These are phyloP conservation scores for Leishmania tropica DNA, from an alignment of 208 protist species.

Conservation along the genomic window DNA sequence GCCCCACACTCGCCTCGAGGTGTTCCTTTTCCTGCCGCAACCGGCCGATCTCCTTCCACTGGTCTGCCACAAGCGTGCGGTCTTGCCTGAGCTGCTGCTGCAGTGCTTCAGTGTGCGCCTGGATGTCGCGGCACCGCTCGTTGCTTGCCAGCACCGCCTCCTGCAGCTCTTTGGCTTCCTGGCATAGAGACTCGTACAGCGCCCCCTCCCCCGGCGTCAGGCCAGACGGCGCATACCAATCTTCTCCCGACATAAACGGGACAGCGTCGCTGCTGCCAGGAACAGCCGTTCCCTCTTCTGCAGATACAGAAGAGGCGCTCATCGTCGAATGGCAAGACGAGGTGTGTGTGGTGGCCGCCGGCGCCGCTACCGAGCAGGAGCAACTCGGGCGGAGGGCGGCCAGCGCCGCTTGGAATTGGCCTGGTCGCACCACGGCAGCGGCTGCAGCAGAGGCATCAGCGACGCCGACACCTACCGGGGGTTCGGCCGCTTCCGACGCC, in stretches of 20 bases:
- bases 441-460: neutral
- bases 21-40: slow-evolving; percentile 42
- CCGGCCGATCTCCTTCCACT: slow-evolving; percentile 45
- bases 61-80: slow-evolving; percentile 67
- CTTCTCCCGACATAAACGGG: neutral
- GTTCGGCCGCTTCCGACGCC: neutral
- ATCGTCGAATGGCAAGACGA: slow-evolving; percentile 9
- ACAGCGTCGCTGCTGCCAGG: slow-evolving; percentile 1
- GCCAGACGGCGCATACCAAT: slow-evolving; percentile 35
- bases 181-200: slow-evolving; percentile 46
- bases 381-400: slow-evolving; percentile 28
- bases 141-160: slow-evolving; percentile 47
- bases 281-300: neutral
- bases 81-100: slow-evolving; percentile 63
- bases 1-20: slow-evolving; percentile 30
- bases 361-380: slow-evolving; percentile 5
- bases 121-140: slow-evolving; percentile 42
- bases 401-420: slow-evolving; percentile 27
- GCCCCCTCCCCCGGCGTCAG: slow-evolving; percentile 16
- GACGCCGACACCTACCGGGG: neutral
- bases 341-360: slow-evolving; percentile 8
- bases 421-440: slow-evolving; percentile 5
- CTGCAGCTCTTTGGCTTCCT: slow-evolving; percentile 48
- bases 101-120: slow-evolving; percentile 28
- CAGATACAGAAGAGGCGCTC: neutral